Base-by-base conservation (phyloP, 208 protist genomes). In the Acanthamoeba culbertsoni region DNA sequence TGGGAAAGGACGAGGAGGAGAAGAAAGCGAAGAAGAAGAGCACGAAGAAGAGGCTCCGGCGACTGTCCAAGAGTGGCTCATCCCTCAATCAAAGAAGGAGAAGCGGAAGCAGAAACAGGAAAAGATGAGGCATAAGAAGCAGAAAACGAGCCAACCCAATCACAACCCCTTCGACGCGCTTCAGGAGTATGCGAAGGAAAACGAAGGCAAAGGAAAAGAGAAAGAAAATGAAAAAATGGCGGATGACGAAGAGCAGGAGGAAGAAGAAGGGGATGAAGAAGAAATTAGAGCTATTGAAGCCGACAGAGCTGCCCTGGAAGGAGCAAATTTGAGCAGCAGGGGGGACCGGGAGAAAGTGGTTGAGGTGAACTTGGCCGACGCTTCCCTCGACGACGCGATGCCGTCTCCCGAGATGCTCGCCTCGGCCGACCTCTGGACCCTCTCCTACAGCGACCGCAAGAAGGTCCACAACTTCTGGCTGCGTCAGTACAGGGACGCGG, bases 81-180 rank as follows among this genome's bases (percentile, higher is more conserved):
- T 71, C 20, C 55, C 12, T 12, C 23, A 7, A 33, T 33, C 28
- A 28, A 7, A 7, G n/a, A 86, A 86, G 77, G 14, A 86, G 75
- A 86, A 84, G 93, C 14, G 53, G 31, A 92, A 92, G 57, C 53
- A 92, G 35, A 6, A 45, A 45, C 40, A 23, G 23, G 51, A 94
- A 91, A 88, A 42, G 86, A 94, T 42, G 6, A 46, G 14, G 28
- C 86, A 55, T 40, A 93, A 77, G 1, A 33, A 0, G 46, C 55
- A 45, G 37, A 91, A 16, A 33, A 89, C 5, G 12, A 4, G 20
- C 12, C 55, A 65, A 31, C n/a, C n/a, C 59, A 53, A 57, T 48
- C 40, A 93, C 63, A 68, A 57, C 23, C n/a, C n/a, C n/a, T n/a
- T n/a, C n/a, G n/a, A n/a, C n/a, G n/a, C n/a, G n/a, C n/a, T n/a